These are phyloP conservation scores for Yamadazyma endophytica DNA, from an alignment of 805 yeast species.

Conservation along the genomic window DNA sequence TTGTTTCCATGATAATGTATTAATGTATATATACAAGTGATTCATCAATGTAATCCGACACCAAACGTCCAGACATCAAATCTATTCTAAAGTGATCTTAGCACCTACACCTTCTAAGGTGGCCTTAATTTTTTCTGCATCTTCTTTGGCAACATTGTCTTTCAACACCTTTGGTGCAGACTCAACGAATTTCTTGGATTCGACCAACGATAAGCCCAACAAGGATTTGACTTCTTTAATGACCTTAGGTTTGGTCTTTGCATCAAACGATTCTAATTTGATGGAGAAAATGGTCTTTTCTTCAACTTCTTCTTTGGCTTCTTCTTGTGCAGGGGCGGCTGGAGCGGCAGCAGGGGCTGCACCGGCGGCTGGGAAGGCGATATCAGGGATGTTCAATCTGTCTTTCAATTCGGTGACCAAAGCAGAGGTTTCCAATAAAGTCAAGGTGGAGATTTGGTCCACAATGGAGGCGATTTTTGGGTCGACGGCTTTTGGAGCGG, in stretches of 20 bases:
- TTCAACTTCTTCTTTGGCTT: slow-evolving; percentile 71
- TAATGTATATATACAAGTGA: slow-evolving; percentile 12
- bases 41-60: neutral
- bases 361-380: slow-evolving; percentile 73
- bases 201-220: slow-evolving; percentile 89
- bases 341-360: slow-evolving; percentile 54
- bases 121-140: slow-evolving; percentile 93
- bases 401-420: slow-evolving; percentile 76
- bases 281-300: slow-evolving; percentile 91
- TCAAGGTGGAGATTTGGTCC: slow-evolving; percentile 83
- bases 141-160: slow-evolving; percentile 95
- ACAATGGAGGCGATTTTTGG: slow-evolving; percentile 88
- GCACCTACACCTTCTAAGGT: slow-evolving; percentile 95
- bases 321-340: slow-evolving; percentile 70
- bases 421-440: slow-evolving; percentile 89
- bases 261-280: slow-evolving; percentile 90
- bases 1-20: slow-evolving; percentile 1
- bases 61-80: no score
- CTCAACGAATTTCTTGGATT: slow-evolving; percentile 97
- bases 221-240: slow-evolving; percentile 94
- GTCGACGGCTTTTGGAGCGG: slow-evolving; percentile 52
- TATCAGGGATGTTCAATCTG: slow-evolving; percentile 89
- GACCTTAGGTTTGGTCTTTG: slow-evolving; percentile 94
- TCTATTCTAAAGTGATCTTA: slow-evolving; percentile 79
- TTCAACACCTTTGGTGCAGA: slow-evolving; percentile 94